Percentiles rank a stretch among this genome's conserved stretches.
Evolutionary conservation across 1,139 yeast species (phyloP).

Genomic region (Lodderomyces metapsilosis): DNA sequence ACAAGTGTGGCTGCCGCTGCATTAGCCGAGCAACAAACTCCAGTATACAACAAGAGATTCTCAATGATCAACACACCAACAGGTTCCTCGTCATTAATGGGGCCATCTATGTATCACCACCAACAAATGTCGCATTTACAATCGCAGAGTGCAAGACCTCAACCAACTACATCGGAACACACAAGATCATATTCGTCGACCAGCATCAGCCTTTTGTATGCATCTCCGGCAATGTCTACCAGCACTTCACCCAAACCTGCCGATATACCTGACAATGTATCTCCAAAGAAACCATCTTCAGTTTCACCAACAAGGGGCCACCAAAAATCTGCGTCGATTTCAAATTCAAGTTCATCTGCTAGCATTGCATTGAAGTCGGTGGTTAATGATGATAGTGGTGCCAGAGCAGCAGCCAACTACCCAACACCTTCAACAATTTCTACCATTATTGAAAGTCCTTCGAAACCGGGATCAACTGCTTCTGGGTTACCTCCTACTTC

Average conservation of each 20-base stretch:
- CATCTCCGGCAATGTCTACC: conserved; percentile 55
- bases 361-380: conserved; percentile 68
- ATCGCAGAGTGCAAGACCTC: conserved; percentile 8
- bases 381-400: conserved; percentile 36
- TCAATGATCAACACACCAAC: conserved; percentile 48
- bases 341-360: conserved; percentile 47
- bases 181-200: conserved; percentile 47
- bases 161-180: conserved; percentile 17
- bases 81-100: conserved; percentile 34
- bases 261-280: conserved; percentile 14
- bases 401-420: conserved; percentile 6
- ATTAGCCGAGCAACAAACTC: conserved; percentile 11
- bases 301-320: conserved; percentile 27
- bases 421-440: conserved; percentile 22
- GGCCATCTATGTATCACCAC: conserved; percentile 11
- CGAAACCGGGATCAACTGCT: conserved; percentile 14
- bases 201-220: conserved; percentile 39
- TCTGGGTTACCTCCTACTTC: conserved; percentile 9
- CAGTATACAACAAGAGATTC: conserved; percentile 33
- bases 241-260: conserved; percentile 35
- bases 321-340: conserved; percentile 35
- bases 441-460: conserved; percentile 49
- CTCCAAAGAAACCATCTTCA: conserved; percentile 16
- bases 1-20: conserved; percentile 10
- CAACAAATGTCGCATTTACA: conserved; percentile 7